Evolutionary conservation across 306 rosid genomes (phyloP).

Genomic region (Lupinus albus): DNA sequence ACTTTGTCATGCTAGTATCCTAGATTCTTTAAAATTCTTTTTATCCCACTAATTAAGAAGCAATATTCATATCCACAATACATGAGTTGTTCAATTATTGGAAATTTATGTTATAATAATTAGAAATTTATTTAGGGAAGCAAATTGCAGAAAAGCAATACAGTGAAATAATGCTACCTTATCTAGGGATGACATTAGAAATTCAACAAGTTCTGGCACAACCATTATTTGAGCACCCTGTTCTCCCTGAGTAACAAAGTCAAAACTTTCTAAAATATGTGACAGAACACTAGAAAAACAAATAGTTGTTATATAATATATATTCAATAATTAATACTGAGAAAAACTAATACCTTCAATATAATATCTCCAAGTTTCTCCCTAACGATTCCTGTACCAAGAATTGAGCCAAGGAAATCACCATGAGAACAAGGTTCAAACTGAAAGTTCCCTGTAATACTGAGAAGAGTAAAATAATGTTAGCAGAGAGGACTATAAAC

Average conservation of each 20-base stretch:
- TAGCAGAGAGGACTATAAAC: conserved; percentile 20
- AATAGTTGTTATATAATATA: too few species aligned
- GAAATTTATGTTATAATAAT: conserved; percentile 16
- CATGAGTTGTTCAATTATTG: conserved; percentile 10
- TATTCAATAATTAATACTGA: conserved; percentile 39
- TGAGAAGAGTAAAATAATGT: conserved; percentile 47
- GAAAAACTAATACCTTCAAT: conserved; percentile 61
- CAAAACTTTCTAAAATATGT: conserved; percentile 27
- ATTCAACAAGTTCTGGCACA: conserved; percentile 87
- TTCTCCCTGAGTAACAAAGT: conserved; percentile 63
- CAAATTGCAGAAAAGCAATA: conserved; percentile 16
- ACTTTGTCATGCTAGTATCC: neutral
- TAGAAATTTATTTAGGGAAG: conserved; percentile 28
- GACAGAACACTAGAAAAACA: neutral
- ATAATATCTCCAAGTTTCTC: conserved; percentile 88
- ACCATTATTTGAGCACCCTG: conserved; percentile 80
- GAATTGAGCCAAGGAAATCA: conserved; percentile 88
- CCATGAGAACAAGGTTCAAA: conserved; percentile 86
- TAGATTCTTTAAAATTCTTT: neutral
- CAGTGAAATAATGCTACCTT: conserved; percentile 58
- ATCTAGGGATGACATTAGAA: conserved; percentile 64
- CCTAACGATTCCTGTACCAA: conserved; percentile 82
- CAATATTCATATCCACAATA: neutral
- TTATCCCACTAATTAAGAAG: neutral
- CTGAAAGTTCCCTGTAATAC: conserved; percentile 80